Evolutionary conservation across 2,329 filamentous ascomycete species (phyloP).

Genomic region (Colletotrichum chrysophilum): DNA sequence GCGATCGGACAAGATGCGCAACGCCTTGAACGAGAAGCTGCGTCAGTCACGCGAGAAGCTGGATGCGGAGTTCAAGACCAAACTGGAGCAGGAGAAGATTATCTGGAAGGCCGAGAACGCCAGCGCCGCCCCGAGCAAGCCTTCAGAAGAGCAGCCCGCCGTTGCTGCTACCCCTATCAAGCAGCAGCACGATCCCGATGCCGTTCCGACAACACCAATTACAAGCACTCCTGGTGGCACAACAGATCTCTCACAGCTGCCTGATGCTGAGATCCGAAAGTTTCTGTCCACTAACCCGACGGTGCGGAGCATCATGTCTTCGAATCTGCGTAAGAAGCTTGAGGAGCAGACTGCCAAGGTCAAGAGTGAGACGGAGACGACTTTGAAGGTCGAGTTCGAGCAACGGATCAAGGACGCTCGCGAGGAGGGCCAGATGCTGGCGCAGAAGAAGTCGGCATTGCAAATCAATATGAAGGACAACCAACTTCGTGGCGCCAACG

Average conservation of each 20-base stretch:
- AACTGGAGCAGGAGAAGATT: conserved; percentile 67
- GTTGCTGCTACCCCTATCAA: conserved; percentile 46
- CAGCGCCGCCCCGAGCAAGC: conserved; percentile 25
- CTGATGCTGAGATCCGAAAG: conserved; percentile 61
- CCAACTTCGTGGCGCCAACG: conserved; percentile 65
- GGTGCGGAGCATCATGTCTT: conserved; percentile 61
- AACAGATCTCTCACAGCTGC: conserved; percentile 51
- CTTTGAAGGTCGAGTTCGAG: conserved; percentile 53
- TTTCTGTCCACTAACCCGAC: conserved; percentile 62
- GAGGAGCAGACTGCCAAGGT: conserved; percentile 67
- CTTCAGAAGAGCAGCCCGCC: conserved; percentile 22
- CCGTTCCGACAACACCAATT: conserved; percentile 39
- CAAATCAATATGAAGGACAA: conserved; percentile 83
- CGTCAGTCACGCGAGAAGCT: conserved; percentile 63
- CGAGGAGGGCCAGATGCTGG: conserved; percentile 72
- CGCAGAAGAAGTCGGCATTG: conserved; percentile 74
- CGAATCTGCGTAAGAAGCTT: conserved; percentile 74
- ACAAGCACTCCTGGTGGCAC: conserved; percentile 31
- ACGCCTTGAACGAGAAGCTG: conserved; percentile 71
- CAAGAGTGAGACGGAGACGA: conserved; percentile 56
- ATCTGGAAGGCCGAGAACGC: conserved; percentile 64
- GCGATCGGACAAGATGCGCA: conserved; percentile 73
- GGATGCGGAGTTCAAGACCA: conserved; percentile 56
- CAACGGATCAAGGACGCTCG: conserved; percentile 58
- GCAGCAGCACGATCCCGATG: conserved; percentile 33